phyloP scores from a whole-genome alignment of 768 basidiomycete genomes.

The Russula brevipes region DNA sequence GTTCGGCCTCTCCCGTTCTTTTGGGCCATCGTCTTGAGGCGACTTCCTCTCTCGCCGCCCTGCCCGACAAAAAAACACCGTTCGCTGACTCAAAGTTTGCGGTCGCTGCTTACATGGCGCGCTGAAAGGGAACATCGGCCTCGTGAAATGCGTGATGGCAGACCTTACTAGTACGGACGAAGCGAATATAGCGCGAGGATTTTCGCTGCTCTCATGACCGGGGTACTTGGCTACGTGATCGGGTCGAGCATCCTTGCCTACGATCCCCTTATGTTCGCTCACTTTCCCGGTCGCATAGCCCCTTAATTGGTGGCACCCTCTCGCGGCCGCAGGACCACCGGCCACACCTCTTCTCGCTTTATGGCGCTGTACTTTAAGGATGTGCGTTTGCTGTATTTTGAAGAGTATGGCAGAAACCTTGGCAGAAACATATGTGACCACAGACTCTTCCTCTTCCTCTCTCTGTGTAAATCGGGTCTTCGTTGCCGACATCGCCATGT shows the following conservation, averaged over 20 bases:
- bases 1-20: conserved; percentile 38
- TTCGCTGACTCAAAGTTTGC: conserved; percentile 51
- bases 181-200: conserved; percentile 46
- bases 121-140: conserved; percentile 37
- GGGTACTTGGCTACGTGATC: conserved; percentile 14
- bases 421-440: background rate
- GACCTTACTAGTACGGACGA: conserved; percentile 55
- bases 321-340: conserved; percentile 27
- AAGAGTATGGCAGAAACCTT: too few relatives aligned
- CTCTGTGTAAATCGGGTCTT: too few relatives aligned
- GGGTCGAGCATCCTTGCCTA: background rate
- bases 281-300: conserved; percentile 18
- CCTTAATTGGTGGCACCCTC: conserved; percentile 26
- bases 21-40: conserved; percentile 25
- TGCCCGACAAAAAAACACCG: too few relatives aligned
- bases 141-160: conserved; percentile 27
- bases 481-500: too few relatives aligned
- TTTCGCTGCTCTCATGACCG: conserved; percentile 35
- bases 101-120: conserved; percentile 30
- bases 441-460: too few relatives aligned
- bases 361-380: conserved; percentile 6
- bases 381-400: background rate
- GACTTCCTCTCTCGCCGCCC: too few relatives aligned
- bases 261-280: background rate
- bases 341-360: conserved; percentile 15